Conservation (phyloP, 1,284 basidiomycete genomes). For the Apiotrichum gracile region DNA sequence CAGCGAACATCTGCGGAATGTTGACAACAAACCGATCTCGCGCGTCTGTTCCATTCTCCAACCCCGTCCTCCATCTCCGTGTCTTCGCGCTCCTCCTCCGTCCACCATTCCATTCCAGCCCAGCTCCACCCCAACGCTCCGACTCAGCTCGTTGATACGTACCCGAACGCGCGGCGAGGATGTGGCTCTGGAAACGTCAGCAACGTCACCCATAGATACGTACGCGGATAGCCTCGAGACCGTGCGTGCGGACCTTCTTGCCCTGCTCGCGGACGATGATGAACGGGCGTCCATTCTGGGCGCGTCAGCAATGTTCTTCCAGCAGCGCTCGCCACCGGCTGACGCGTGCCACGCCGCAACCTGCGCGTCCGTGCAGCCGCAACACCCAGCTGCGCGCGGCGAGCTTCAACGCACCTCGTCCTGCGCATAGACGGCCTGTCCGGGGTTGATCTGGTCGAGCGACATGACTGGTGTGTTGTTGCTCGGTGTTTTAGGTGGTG, state of each 20-base stretch:
- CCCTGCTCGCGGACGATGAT: conserved; percentile 92
- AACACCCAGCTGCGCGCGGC: no score
- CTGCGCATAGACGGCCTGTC: conserved; percentile 73
- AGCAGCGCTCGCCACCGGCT: no score
- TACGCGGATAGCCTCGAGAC: conserved; percentile 93
- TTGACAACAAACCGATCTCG: no score
- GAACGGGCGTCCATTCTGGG: conserved; percentile 88
- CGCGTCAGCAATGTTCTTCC: background rate
- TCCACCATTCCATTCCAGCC: background rate
- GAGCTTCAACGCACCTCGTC: conserved; percentile 63
- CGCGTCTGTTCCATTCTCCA: no score
- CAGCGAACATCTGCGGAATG: no score
- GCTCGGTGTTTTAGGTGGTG: background rate
- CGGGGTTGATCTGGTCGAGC: conserved; percentile 45
- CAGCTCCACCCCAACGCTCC: no score
- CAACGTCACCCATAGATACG: conserved; percentile 17
- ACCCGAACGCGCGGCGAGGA: conserved; percentile 70
- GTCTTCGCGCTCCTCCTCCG: no score
- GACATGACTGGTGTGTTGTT: conserved; percentile 29
- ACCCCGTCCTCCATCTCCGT: no score
- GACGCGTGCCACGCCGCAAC: no score
- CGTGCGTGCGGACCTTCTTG: conserved; percentile 90
- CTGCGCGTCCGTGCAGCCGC: no score
- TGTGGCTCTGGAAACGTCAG: conserved; percentile 64
- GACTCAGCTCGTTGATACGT: no score